These are phyloP conservation scores for Royoungia palumana DNA, from an alignment of 768 basidiomycete species.

Conservation along the genomic window DNA sequence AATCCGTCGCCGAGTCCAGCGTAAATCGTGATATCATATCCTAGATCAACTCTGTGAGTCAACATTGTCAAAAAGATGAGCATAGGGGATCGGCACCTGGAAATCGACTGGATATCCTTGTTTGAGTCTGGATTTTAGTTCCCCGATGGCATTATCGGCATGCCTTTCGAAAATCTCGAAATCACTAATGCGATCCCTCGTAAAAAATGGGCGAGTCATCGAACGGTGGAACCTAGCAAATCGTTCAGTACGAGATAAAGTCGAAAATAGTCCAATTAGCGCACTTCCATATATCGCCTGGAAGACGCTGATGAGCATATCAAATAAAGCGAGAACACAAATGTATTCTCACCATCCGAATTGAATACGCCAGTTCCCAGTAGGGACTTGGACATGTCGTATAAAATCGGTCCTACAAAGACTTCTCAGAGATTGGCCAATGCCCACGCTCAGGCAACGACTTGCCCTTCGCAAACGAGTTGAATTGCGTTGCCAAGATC, in stretches of 20 bases:
- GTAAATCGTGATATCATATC: slow-evolving; percentile 57
- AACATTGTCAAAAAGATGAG: neutral
- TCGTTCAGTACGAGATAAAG: neutral
- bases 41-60: slow-evolving; percentile 23
- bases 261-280: neutral
- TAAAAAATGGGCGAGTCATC: slow-evolving; percentile 63
- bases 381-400: slow-evolving; percentile 26
- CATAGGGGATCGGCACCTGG: slow-evolving; percentile 35
- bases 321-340: neutral
- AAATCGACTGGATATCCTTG: slow-evolving; percentile 55
- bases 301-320: neutral
- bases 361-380: slow-evolving; percentile 62
- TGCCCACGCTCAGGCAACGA: slow-evolving; percentile 1
- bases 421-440: slow-evolving; percentile 21
- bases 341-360: slow-evolving; percentile 41
- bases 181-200: slow-evolving; percentile 47
- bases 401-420: slow-evolving; percentile 6
- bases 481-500: slow-evolving; percentile 45
- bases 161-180: slow-evolving; percentile 56
- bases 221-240: slow-evolving; percentile 49
- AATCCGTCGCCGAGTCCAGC: slow-evolving; percentile 56
- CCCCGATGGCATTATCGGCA: slow-evolving; percentile 43
- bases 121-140: slow-evolving; percentile 40
- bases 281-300: slow-evolving; percentile 60
- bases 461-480: slow-evolving; percentile 40